These are phyloP conservation scores for Parasitella parasitica DNA, from an alignment of 371 early-diverging fungal genomes.

Conservation along the genomic window DNA sequence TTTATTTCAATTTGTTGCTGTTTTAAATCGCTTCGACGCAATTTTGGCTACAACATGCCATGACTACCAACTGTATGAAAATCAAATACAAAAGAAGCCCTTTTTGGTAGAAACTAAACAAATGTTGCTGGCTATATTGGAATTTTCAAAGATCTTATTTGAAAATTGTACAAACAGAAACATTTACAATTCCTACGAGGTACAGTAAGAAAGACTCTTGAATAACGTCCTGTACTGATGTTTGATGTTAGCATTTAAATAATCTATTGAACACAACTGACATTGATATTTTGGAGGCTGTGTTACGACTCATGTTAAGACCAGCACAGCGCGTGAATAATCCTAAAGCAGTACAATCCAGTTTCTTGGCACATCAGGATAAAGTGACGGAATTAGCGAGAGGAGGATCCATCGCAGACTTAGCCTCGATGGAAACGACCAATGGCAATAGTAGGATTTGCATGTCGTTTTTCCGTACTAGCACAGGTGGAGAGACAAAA, in stretches of 20 bases:
- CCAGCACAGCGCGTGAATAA: conserved; percentile 80
- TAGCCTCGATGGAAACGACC: neutral
- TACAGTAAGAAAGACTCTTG: too few relatives aligned
- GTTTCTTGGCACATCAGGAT: conserved; percentile 54
- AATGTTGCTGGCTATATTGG: conserved; percentile 67
- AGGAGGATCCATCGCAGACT: conserved; percentile 7
- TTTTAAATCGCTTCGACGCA: conserved; percentile 91
- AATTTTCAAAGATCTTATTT: conserved; percentile 76
- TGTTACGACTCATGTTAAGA: conserved; percentile 70
- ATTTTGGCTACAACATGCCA: conserved; percentile 69
- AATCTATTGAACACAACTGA: conserved; percentile 69
- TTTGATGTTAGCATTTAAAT: conserved; percentile 36
- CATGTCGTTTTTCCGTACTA: conserved; percentile 21
- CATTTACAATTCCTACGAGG: conserved; percentile 92
- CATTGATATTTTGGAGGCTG: conserved; percentile 71
- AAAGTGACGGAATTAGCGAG: conserved; percentile 23
- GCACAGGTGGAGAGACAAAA: neutral
- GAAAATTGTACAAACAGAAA: conserved; percentile 94
- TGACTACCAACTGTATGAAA: conserved; percentile 53
- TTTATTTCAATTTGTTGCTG: conserved; percentile 91
- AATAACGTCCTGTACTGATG: too few relatives aligned
- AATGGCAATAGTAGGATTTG: neutral
- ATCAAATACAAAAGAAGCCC: conserved; percentile 53
- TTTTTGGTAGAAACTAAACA: conserved; percentile 56
- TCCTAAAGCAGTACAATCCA: conserved; percentile 67